Evolutionary conservation across 2,329 filamentous ascomycete species (phyloP), one percentile per base, ranked within the genome.

Genomic region (Monosporascus sp.): DNA sequence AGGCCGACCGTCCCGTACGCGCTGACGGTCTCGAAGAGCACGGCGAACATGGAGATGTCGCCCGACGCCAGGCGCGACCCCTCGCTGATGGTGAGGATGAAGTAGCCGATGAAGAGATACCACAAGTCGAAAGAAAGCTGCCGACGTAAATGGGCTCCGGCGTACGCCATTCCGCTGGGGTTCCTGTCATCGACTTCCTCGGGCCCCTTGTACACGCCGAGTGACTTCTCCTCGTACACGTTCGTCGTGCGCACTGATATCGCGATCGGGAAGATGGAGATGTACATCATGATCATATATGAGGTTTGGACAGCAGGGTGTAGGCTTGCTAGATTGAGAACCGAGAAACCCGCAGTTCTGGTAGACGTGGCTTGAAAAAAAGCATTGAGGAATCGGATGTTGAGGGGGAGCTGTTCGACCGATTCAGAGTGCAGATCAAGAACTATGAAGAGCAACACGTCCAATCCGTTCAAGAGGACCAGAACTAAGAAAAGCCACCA

Each of bases 261-360:
- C 66, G 94, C 93, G 62, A 97, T 96, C 5, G 93, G 93, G 62
- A 96, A 96, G 54, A 97, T 89, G 53, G 92, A 96, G 57, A 97
- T 96, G 71, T 97, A 97, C 94, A 97, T 97, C 94, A 97, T 97
- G 70, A 97, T 86, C 71, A 97, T 77, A 73, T 97, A 97, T 24
- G 91, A 90, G 15, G 95, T 90, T 64, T 96, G 92, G 53, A 97
- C 90, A 3, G 89, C 94, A 1, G 94, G 92, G 60, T 97, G 92
- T 2, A 99, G 76, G 0, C 81, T 73, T 2, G 88, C 76, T 39
- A 97, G 74, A 66, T 87, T 90, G 61, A 97, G 82, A 31, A 88
- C 89, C 1, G 88, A 80, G 65, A 97, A 96, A 0, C 94, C 93
- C 3, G 94, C 93, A 0, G 94, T 97, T 66, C 94, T 80, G 1